phyloP scores from a whole-genome alignment of 305 asterid genomes.

The Andrographis paniculata region DNA sequence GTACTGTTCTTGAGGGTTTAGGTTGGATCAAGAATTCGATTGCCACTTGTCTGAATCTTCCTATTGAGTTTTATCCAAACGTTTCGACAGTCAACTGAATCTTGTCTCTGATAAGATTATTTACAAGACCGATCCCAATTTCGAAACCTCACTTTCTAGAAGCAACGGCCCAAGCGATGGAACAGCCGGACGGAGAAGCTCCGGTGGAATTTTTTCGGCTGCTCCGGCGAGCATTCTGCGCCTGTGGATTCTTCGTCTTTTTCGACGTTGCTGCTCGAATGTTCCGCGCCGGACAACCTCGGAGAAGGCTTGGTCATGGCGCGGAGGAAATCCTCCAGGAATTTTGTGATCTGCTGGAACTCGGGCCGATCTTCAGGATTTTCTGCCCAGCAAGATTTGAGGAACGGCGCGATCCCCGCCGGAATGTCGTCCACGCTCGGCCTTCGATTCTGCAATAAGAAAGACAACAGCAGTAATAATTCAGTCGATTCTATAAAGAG shows the following conservation, averaged over 20 bases:
- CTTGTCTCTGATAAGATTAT: too few relatives aligned
- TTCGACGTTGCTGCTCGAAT: constrained; percentile 19
- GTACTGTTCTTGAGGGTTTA: too few relatives aligned
- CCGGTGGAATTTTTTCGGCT: constrained; percentile 19
- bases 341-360: constrained; percentile 36
- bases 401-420: constrained; percentile 31
- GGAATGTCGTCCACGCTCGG: constrained; percentile 51
- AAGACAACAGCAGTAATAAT: background rate
- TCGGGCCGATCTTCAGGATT: constrained; percentile 56
- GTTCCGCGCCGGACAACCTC: constrained; percentile 16
- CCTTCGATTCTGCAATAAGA: constrained; percentile 33
- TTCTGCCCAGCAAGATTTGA: constrained; percentile 56
- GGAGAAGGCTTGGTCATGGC: constrained; percentile 13
- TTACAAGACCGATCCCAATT: background rate
- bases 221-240: constrained; percentile 21
- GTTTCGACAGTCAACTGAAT: too few relatives aligned
- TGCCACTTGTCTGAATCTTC: too few relatives aligned
- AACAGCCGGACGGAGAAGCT: constrained; percentile 21
- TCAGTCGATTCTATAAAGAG: background rate
- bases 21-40: too few relatives aligned
- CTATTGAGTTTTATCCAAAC: too few relatives aligned
- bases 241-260: constrained; percentile 19
- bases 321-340: constrained; percentile 26
- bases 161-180: constrained; percentile 12
- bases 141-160: background rate